Conservation (phyloP, 2,329 filamentous ascomycete species). For the Diplodia sapinea region DNA sequence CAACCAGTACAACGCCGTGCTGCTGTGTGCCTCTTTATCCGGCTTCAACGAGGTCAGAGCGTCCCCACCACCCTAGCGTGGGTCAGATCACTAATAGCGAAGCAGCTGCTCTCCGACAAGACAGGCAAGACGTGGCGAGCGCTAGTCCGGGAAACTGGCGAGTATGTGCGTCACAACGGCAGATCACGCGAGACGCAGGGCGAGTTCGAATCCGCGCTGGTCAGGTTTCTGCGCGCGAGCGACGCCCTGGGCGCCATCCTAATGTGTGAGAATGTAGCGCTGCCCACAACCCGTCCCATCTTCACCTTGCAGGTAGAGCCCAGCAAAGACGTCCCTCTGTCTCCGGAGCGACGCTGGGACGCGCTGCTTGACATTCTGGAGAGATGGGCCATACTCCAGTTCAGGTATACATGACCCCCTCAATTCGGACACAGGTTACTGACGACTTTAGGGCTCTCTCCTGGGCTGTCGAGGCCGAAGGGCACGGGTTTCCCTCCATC, state of each 20-base stretch:
- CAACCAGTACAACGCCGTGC: constrained; percentile 12
- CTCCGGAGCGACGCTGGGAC: background rate
- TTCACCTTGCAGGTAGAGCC: constrained; percentile 13
- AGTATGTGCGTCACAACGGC: constrained; percentile 22
- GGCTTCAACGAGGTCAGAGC: constrained; percentile 19
- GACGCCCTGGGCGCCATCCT: constrained; percentile 23
- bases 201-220: constrained; percentile 21
- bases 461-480: constrained; percentile 24
- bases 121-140: constrained; percentile 22
- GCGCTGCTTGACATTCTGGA: constrained; percentile 23
- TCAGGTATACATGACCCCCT: background rate
- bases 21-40: constrained; percentile 18
- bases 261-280: constrained; percentile 14
- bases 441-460: constrained; percentile 1
- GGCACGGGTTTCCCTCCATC: background rate
- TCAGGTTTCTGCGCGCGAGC: constrained; percentile 25
- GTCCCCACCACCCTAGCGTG: background rate
- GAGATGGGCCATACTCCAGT: constrained; percentile 26
- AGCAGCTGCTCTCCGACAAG: constrained; percentile 20
- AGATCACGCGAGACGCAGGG: background rate
- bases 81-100: background rate
- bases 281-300: constrained; percentile 1
- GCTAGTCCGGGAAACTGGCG: constrained; percentile 1
- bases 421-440: background rate
- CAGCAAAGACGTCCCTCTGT: background rate